Base-by-base conservation (phyloP, 2,329 filamentous ascomycete genomes). In the Aspergillus transmontanensis region DNA sequence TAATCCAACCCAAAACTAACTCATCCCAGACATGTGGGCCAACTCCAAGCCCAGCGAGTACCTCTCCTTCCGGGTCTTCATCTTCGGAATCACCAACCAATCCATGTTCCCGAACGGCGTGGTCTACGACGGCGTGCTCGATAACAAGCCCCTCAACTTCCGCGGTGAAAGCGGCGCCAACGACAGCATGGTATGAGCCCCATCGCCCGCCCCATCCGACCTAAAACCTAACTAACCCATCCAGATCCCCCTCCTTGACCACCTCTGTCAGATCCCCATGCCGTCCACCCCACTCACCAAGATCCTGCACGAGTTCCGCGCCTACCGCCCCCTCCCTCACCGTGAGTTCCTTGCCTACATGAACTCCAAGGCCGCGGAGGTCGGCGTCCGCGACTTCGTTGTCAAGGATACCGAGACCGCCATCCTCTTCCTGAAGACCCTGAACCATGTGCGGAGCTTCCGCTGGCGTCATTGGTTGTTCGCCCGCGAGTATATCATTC, bases 51-150 rank as follows among this genome's bases (percentile, higher is more conserved):
- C 94, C 2, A 85, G 86, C 21, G 87, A 93, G 69, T 97, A 97
- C 81, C 92, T 91, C 63, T 90, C 87, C 69, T 97, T 97, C 86
- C 90, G 94, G 46, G 96, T 94, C 12, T 97, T 97, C 83, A 97
- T 97, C 81, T 97, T 97, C 74, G 94, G 94, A 71, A 97, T 97
- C 79, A 96, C 93, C 1, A 90, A 87, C 55, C 94, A 97, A 79
- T 90, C 88, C 72, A 97, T 97, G 93, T 97, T 97, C 79, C 94
- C 94, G 10, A 83, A 94, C 66, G 94, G 94, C 10, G 94, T 97
- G 9, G 80, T 96, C 54, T 97, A 97, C 76, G 90, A 96, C 76
- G 93, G 93, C 10, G 86, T 94, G 64, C 89, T 89, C 68, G 87
- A 90, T 64, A 76, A 79, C 68, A 83, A 91, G 74, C 90, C 91